Percentiles rank a stretch among this genome's conserved stretches.
Evolutionary conservation across 345 rosid species (phyloP).

Genomic region (Lepidium africanum): DNA sequence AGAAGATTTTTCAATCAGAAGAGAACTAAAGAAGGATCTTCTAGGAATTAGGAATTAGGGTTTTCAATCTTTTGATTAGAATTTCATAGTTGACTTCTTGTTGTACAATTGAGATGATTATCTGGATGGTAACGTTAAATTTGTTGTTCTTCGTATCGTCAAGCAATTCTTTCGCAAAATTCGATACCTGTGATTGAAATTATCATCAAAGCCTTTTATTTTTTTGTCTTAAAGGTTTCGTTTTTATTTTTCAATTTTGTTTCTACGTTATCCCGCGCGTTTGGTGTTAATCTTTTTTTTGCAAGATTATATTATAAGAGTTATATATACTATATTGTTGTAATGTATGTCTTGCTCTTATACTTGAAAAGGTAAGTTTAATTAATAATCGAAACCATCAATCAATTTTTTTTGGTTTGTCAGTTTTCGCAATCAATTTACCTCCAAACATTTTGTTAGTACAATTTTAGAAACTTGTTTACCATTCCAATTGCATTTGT

Average conservation of each 20-base stretch:
- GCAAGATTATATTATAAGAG: no score
- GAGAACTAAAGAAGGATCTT: not conserved
- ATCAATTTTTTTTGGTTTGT: no score
- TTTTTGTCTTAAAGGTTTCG: not conserved
- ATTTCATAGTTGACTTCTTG: not conserved
- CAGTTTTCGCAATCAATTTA: no score
- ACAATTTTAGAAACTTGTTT: no score
- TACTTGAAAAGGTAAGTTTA: no score
- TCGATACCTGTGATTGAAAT: not conserved
- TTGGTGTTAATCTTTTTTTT: no score
- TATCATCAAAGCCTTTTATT: not conserved
- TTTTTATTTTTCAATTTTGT: not conserved
- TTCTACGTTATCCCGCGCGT: no score
- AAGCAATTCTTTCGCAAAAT: not conserved
- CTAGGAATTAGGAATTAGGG: not conserved
- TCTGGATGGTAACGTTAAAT: not conserved
- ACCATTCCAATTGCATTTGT: no score
- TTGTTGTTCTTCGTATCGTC: not conserved
- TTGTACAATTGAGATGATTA: not conserved
- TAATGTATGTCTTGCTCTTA: no score
- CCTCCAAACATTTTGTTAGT: no score
- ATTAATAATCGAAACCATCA: no score
- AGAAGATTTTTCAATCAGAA: constrained; percentile 18
- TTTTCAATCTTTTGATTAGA: not conserved
- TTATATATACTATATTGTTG: no score